Percentiles rank a stretch among this genome's conserved stretches.
Conservation (phyloP, 2,329 filamentous ascomycete species). For the Aspergillus jensenii region DNA sequence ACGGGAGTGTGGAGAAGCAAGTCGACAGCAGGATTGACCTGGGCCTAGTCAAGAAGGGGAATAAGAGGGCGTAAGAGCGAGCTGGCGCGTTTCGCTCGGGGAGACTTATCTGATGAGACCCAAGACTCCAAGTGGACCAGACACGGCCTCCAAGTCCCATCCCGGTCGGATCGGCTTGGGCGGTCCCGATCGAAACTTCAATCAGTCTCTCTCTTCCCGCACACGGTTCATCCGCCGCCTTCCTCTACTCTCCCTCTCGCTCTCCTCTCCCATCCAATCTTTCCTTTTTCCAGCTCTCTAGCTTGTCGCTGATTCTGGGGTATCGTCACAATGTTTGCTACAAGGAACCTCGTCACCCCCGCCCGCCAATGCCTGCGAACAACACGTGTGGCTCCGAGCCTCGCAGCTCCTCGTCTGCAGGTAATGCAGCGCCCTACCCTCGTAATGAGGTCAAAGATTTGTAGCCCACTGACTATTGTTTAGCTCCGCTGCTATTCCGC, state of each 20-base stretch:
- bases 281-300: conserved; percentile 14
- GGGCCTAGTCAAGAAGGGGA: not conserved
- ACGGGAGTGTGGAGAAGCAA: not conserved
- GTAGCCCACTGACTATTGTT: conserved; percentile 19
- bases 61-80: not conserved
- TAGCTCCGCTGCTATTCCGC: conserved; percentile 62
- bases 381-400: conserved; percentile 50
- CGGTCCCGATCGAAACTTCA: conserved; percentile 20
- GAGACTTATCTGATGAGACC: conserved; percentile 21
- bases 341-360: conserved; percentile 74
- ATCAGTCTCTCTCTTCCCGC: conserved; percentile 16
- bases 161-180: conserved; percentile 24
- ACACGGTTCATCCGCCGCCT: conserved; percentile 17
- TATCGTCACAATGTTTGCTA: conserved; percentile 71
- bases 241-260: conserved; percentile 19
- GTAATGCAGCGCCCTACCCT: conserved; percentile 46
- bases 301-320: conserved; percentile 22
- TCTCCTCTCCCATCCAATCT: conserved; percentile 14
- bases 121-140: conserved; percentile 14
- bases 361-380: conserved; percentile 77
- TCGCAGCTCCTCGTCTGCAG: conserved; percentile 54
- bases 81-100: not conserved
- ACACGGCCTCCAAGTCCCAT: conserved; percentile 9
- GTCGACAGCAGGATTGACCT: not conserved
- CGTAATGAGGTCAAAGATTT: conserved; percentile 12